Conservation (phyloP, 805 yeast species). For the Tetrapisispora nanseiensis region DNA sequence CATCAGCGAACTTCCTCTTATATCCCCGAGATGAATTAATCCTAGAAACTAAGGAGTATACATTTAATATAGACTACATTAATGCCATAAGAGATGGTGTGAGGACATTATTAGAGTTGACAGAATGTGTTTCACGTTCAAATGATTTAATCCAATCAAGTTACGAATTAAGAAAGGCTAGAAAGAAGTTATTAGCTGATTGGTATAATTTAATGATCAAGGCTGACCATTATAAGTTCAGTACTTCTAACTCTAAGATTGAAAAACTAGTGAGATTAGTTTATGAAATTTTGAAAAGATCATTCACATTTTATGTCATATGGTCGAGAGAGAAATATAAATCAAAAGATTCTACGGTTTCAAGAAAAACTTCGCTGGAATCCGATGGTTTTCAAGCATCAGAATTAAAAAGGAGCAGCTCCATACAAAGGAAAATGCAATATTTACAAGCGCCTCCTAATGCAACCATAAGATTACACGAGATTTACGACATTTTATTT, state of each 20-base stretch:
- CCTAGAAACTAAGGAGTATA: constrained; percentile 29
- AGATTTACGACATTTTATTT: constrained; percentile 49
- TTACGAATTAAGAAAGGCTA: constrained; percentile 49
- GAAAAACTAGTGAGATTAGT: constrained; percentile 54
- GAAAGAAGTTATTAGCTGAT: constrained; percentile 64
- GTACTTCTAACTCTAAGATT: constrained; percentile 47
- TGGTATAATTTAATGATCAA: constrained; percentile 73
- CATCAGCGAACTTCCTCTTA: constrained; percentile 57
- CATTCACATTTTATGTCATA: constrained; percentile 53
- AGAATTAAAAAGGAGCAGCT: neutral
- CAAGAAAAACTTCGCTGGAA: neutral
- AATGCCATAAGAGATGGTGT: constrained; percentile 70
- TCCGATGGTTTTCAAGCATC: neutral
- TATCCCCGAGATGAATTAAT: constrained; percentile 48
- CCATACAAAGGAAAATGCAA: constrained; percentile 26
- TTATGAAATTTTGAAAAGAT: constrained; percentile 56
- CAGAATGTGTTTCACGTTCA: constrained; percentile 68
- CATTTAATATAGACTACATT: constrained; percentile 47
- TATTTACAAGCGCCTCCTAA: constrained; percentile 46
- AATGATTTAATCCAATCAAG: constrained; percentile 56
- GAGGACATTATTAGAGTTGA: constrained; percentile 48
- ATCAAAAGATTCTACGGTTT: constrained; percentile 1
- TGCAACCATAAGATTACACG: constrained; percentile 54
- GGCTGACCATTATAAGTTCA: constrained; percentile 64
- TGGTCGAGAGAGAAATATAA: constrained; percentile 60